phyloP scores from a whole-genome alignment of 257 asterid species.

The Salvia hispanica region DNA sequence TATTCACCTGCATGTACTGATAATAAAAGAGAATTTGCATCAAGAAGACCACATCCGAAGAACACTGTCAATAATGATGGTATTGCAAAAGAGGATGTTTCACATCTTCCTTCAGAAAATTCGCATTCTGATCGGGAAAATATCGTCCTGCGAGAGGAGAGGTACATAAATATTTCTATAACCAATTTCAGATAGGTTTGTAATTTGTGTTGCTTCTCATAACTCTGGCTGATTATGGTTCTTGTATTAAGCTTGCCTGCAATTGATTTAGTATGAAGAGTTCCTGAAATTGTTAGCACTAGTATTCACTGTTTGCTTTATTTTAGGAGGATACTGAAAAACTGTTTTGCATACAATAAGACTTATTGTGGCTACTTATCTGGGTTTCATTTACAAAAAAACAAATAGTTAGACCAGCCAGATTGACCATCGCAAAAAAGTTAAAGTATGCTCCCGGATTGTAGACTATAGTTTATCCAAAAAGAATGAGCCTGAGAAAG shows the following conservation, averaged over 20 bases:
- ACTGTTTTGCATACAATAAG: too few relatives aligned
- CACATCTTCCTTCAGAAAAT: constrained; percentile 39
- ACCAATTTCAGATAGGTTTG: constrained; percentile 18
- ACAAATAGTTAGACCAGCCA: neutral
- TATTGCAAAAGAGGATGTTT: constrained; percentile 42
- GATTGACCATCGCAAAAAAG: neutral
- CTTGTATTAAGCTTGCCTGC: constrained; percentile 1
- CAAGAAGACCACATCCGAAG: constrained; percentile 47
- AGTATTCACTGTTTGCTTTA: neutral
- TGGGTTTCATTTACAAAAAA: neutral
- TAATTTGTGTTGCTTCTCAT: neutral
- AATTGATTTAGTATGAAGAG: neutral
- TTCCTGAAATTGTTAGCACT: neutral
- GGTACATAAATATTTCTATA: constrained; percentile 45
- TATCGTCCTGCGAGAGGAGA: constrained; percentile 47
- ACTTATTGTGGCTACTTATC: neutral
- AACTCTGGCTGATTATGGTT: constrained; percentile 13
- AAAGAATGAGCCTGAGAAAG: too few relatives aligned
- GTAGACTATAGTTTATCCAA: too few relatives aligned
- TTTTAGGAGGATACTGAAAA: too few relatives aligned
- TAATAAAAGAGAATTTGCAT: constrained; percentile 44
- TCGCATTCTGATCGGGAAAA: constrained; percentile 39
- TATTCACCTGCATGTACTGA: constrained; percentile 49
- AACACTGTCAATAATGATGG: constrained; percentile 36
- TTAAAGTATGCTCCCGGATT: neutral